phyloP scores from a whole-genome alignment of 805 yeast genomes.

The Sugiyamaella lignohabitans region DNA sequence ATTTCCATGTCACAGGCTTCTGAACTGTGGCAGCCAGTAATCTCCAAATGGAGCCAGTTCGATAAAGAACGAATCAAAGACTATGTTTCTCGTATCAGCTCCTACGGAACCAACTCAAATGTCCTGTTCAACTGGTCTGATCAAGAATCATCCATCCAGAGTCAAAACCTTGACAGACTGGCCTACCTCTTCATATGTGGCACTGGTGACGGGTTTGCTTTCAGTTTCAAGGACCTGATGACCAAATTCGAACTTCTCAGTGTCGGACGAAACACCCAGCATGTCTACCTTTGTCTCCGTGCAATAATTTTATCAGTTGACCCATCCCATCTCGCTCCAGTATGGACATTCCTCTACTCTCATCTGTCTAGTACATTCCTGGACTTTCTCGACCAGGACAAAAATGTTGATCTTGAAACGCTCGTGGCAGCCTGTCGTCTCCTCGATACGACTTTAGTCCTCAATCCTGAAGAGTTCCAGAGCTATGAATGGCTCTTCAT shows the following conservation, averaged over 20 bases:
- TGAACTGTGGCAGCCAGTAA: slow-evolving; percentile 46
- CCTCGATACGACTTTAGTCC: slow-evolving; percentile 62
- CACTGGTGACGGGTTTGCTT: slow-evolving; percentile 49
- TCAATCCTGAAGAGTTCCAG: slow-evolving; percentile 73
- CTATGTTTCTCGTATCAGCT: slow-evolving; percentile 35
- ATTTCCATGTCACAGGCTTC: slow-evolving; percentile 26
- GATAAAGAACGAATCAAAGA: slow-evolving; percentile 60
- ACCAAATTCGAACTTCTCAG: slow-evolving; percentile 40
- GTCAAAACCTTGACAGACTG: slow-evolving; percentile 52
- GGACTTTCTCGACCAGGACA: slow-evolving; percentile 6
- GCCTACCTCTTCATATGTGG: slow-evolving; percentile 57
- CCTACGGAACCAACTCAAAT: slow-evolving; percentile 47
- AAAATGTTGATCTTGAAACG: slow-evolving; percentile 13
- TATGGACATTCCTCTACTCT: slow-evolving; percentile 64
- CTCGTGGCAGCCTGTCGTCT: slow-evolving; percentile 61
- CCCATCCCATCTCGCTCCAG: slow-evolving; percentile 54
- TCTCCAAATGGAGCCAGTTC: slow-evolving; percentile 55
- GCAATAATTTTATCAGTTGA: slow-evolving; percentile 57
- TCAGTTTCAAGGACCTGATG: slow-evolving; percentile 44
- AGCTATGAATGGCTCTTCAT: slow-evolving; percentile 80
- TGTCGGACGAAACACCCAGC: slow-evolving; percentile 31
- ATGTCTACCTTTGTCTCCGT: slow-evolving; percentile 54
- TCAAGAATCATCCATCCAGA: slow-evolving; percentile 51
- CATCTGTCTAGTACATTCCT: slow-evolving; percentile 49
- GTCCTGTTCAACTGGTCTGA: slow-evolving; percentile 72